Conservation (phyloP, 2,329 filamentous ascomycete genomes). For the Incumbomyces delicatus region DNA sequence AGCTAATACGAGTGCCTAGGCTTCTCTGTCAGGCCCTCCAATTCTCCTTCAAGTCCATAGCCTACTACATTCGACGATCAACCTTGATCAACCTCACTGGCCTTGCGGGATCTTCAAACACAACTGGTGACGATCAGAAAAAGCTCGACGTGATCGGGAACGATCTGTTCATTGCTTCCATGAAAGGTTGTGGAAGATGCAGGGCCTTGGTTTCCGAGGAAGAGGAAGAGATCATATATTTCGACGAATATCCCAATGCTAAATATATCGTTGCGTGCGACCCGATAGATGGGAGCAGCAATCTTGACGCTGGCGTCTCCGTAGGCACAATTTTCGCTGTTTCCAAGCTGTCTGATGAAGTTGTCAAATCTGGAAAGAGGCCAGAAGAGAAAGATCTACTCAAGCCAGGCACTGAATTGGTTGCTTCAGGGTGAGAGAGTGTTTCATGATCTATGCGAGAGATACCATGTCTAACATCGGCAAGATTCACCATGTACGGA, state of each 20-base stretch:
- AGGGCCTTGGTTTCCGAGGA: conserved; percentile 94
- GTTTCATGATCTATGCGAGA: too few species aligned
- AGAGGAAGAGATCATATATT: conserved; percentile 85
- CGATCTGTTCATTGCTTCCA: conserved; percentile 91
- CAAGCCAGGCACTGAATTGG: conserved; percentile 77
- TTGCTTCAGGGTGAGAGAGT: conserved; percentile 49
- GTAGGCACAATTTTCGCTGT: conserved; percentile 96
- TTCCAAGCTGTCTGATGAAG: conserved; percentile 71
- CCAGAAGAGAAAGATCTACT: conserved; percentile 63
- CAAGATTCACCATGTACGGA: conserved; percentile 99
- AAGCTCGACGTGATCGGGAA: conserved; percentile 99
- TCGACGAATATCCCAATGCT: conserved; percentile 61
- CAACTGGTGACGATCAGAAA: conserved; percentile 96
- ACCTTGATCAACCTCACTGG: conserved; percentile 92
- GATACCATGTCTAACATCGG: conserved; percentile 23
- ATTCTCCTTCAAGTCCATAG: conserved; percentile 99
- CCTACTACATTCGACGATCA: conserved; percentile 96
- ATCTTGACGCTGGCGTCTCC: conserved; percentile 93
- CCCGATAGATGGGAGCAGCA: conserved; percentile 95
- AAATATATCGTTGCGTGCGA: conserved; percentile 95
- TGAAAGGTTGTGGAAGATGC: conserved; percentile 86
- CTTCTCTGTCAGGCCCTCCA: conserved; percentile 94
- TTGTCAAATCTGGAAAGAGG: conserved; percentile 42
- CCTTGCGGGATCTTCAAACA: conserved; percentile 88
- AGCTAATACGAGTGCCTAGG: conserved; percentile 37